Percentiles rank a stretch among this genome's conserved stretches.
Conservation (phyloP, 2,329 filamentous ascomycete genomes). For the Nannizziopsis arthrosporioides region DNA sequence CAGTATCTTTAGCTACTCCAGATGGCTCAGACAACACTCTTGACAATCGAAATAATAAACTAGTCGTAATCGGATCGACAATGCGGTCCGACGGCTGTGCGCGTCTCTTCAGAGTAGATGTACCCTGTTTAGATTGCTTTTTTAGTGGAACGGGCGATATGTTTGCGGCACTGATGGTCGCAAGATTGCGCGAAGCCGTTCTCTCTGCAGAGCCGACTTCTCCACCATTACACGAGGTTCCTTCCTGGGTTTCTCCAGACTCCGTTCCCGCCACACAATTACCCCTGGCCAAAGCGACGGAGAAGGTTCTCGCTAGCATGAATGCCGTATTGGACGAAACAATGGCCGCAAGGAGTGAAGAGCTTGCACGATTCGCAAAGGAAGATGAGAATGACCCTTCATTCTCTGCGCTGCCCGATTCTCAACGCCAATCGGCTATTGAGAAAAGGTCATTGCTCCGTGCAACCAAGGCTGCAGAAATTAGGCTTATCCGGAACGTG, state of each 20-base stretch:
- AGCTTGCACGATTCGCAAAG: conserved; percentile 38
- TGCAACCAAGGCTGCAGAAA: conserved; percentile 73
- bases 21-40: conserved; percentile 18
- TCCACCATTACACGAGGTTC: conserved; percentile 39
- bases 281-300: conserved; percentile 69
- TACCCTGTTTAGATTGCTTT: conserved; percentile 81
- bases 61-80: conserved; percentile 68
- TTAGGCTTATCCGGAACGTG: conserved; percentile 68
- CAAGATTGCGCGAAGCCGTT: conserved; percentile 75
- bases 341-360: conserved; percentile 52
- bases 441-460: conserved; percentile 53
- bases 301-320: conserved; percentile 88
- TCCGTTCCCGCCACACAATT: conserved; percentile 56
- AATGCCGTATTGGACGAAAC: conserved; percentile 66
- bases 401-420: conserved; percentile 18
- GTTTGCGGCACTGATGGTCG: conserved; percentile 87
- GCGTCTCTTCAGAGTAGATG: conserved; percentile 77
- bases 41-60: conserved; percentile 31
- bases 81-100: conserved; percentile 51
- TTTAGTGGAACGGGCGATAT: conserved; percentile 97
- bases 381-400: conserved; percentile 15
- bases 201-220: conserved; percentile 32
- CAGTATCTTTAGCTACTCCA: conserved; percentile 20
- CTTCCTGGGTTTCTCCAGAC: conserved; percentile 68
- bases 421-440: conserved; percentile 37